Base-by-base conservation (phyloP, 352 stramenopile species). In the Globisporangium takayamanum region DNA sequence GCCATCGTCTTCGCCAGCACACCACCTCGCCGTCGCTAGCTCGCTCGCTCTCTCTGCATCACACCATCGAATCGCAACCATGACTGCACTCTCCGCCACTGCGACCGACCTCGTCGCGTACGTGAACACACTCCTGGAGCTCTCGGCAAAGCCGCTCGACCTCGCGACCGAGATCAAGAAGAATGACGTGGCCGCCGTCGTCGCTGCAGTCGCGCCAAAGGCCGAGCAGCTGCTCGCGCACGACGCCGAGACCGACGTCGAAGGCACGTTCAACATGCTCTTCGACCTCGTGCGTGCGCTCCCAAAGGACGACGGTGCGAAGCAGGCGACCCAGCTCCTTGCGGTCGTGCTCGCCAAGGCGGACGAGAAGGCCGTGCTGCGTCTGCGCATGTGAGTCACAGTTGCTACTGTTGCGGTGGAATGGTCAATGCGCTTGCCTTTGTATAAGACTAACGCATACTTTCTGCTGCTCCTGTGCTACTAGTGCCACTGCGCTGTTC, bases 121-220 rank as follows among this genome's bases (percentile, higher is more conserved):
- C 63, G 82, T 90, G 59, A 86, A 86, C 70, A 88, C 83, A 70
- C 80, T 94, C 50, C 68, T 92, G 41, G 75, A 77, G 50, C 60
- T 74, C 56, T 62, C 66, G 6, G 57, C 57, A 18, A 57, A 16
- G 6, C 42, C 58, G 44, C 60, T 80, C 42, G 82, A 92, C 49
- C 51, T 90, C 5, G 60, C 77, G 3, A 57, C 11, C 10, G 74
- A 88, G 49, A 80, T 88, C 49, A 86, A 89, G 66, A 88, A 88
- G 70, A 74, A 71, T 50, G 77, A 88, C 26, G 69, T 64, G 2
- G 60, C 65, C 2, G 58, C 80, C 8, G 76, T 91, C 4, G 66
- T 87, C 3, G 63, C 70, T 51, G 71, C 69, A 41, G 72, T 90
- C 15, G 28, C 45, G 14, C 68, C 82, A 45, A 82, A 89, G 57